Percentiles rank a stretch among this genome's conserved stretches.
Conservation (phyloP, 2,329 filamentous ascomycete species). For the Knoxdaviesia capensis region DNA sequence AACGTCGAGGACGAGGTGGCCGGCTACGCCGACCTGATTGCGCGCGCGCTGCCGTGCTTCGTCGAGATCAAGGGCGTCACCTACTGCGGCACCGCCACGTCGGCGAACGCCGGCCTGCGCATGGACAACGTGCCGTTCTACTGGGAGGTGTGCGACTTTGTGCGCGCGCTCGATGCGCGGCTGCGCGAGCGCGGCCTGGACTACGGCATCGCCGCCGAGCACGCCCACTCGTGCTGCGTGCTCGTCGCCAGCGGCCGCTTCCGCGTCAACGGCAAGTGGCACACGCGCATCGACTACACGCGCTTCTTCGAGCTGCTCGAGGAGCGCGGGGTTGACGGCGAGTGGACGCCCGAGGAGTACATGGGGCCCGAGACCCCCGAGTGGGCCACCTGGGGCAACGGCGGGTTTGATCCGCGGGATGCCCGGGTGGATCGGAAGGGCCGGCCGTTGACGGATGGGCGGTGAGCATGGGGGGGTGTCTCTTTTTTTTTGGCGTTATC, state of each 20-base stretch:
- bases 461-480: not conserved
- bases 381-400: constrained; percentile 89
- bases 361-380: constrained; percentile 69
- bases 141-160: constrained; percentile 71
- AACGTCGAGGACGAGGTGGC: constrained; percentile 86
- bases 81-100: constrained; percentile 81
- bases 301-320: constrained; percentile 74
- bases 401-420: constrained; percentile 84
- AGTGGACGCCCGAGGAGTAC: constrained; percentile 80
- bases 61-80: constrained; percentile 94
- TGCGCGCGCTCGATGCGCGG: constrained; percentile 50
- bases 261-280: constrained; percentile 58
- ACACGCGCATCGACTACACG: constrained; percentile 79
- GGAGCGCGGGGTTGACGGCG: constrained; percentile 38
- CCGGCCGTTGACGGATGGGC: constrained; percentile 27
- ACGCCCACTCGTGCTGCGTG: constrained; percentile 86
- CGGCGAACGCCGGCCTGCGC: constrained; percentile 67
- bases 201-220: constrained; percentile 88
- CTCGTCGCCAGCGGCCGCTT: constrained; percentile 72
- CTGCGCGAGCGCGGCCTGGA: constrained; percentile 49
- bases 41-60: constrained; percentile 72
- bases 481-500: not conserved
- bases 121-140: constrained; percentile 98
- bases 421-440: constrained; percentile 76
- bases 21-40: constrained; percentile 78